These are phyloP conservation scores for Pyrrhoderma noxium DNA, from an alignment of 1,284 basidiomycete genomes.

Conservation along the genomic window DNA sequence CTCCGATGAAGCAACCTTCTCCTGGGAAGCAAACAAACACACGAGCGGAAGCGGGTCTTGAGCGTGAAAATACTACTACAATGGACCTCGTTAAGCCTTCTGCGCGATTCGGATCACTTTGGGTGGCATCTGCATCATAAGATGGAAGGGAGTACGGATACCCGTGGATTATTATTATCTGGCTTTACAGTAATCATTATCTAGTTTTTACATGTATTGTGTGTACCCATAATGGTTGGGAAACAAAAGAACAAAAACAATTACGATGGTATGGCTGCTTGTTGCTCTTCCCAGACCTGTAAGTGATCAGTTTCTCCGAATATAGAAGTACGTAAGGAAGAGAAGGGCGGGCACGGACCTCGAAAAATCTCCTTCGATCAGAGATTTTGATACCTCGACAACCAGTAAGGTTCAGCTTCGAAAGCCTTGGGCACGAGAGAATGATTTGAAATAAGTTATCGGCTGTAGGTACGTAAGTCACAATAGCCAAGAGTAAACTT, in stretches of 20 bases:
- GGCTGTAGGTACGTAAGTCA: constrained; percentile 32
- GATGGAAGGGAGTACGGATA: neutral
- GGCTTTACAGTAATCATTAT: neutral
- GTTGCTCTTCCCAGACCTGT: constrained; percentile 15
- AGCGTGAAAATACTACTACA: constrained; percentile 31
- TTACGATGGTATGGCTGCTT: neutral
- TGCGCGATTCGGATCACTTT: constrained; percentile 37
- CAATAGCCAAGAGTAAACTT: neutral
- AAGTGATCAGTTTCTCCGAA: neutral
- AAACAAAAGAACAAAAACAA: too few relatives aligned
- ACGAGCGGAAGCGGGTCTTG: constrained; percentile 18
- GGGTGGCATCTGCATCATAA: constrained; percentile 30
- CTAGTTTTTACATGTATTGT: neutral
- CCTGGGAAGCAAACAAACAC: constrained; percentile 16
- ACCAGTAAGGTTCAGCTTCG: constrained; percentile 53
- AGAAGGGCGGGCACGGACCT: constrained; percentile 31
- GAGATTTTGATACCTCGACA: constrained; percentile 54
- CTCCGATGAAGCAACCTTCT: constrained; percentile 22
- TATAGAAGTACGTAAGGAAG: neutral
- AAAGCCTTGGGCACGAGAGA: constrained; percentile 45
- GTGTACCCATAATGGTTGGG: too few relatives aligned
- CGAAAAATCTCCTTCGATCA: constrained; percentile 60
- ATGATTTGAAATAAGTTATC: constrained; percentile 49
- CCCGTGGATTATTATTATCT: neutral
- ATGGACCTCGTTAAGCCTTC: constrained; percentile 38